Evolutionary conservation across 352 stramenopile species (phyloP).

Genomic region (Phytophthora pseudosyringae): DNA sequence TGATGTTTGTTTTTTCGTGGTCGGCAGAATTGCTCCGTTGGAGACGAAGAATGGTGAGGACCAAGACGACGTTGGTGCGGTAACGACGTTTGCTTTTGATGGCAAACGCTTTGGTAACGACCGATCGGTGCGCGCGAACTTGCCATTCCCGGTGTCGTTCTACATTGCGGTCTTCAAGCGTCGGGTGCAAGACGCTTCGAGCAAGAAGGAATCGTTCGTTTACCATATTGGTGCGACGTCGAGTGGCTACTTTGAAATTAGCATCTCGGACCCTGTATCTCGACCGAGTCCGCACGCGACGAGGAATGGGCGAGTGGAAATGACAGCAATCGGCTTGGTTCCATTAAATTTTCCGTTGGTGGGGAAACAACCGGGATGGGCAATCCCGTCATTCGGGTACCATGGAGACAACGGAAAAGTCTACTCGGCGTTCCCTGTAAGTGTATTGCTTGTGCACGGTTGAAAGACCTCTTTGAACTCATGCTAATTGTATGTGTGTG

Average conservation of each 20-base stretch:
- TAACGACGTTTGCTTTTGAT: slow-evolving; percentile 51
- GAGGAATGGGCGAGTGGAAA: slow-evolving; percentile 38
- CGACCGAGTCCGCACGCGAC: slow-evolving; percentile 10
- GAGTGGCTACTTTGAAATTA: slow-evolving; percentile 85
- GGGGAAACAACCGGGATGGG: slow-evolving; percentile 75
- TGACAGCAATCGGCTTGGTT: slow-evolving; percentile 70
- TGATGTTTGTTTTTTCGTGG: background rate
- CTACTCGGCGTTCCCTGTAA: slow-evolving; percentile 53
- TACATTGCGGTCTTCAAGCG: slow-evolving; percentile 63
- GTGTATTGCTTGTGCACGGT: slow-evolving; percentile 22
- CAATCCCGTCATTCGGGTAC: slow-evolving; percentile 69
- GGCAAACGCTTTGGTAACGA: slow-evolving; percentile 59
- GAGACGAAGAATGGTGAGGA: slow-evolving; percentile 10
- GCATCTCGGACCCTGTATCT: slow-evolving; percentile 40
- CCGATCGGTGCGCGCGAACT: slow-evolving; percentile 73
- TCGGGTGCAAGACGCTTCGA: background rate
- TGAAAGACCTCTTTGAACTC: background rate
- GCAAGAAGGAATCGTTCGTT: slow-evolving; percentile 16
- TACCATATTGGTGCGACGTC: slow-evolving; percentile 59
- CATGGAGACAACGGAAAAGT: slow-evolving; percentile 80
- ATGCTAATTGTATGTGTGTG: background rate
- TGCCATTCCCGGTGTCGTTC: slow-evolving; percentile 60
- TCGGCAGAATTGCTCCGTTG: slow-evolving; percentile 20
- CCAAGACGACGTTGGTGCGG: background rate
- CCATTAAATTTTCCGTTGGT: slow-evolving; percentile 58